These are phyloP conservation scores for Aspergillus aculeatinus DNA, from an alignment of 2,329 filamentous ascomycete species.

Conservation along the genomic window DNA sequence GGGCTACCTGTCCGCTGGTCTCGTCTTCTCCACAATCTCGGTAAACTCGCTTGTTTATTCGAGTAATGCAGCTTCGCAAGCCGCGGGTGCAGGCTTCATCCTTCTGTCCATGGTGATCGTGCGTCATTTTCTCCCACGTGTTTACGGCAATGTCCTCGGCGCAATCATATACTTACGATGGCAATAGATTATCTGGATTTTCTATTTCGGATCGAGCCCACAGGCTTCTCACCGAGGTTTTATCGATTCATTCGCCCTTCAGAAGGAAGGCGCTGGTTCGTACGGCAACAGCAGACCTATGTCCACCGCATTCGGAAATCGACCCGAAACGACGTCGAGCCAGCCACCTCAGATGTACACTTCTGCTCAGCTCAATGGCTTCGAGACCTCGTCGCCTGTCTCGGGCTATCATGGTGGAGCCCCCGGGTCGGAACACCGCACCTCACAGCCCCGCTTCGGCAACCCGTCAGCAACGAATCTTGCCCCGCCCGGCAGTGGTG, in stretches of 20 bases:
- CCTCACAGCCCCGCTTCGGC: constrained; percentile 51
- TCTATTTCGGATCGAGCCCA: constrained; percentile 94
- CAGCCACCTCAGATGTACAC: constrained; percentile 94
- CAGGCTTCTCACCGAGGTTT: constrained; percentile 83
- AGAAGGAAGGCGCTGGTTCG: constrained; percentile 71
- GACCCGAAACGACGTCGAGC: constrained; percentile 76
- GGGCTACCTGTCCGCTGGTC: constrained; percentile 77
- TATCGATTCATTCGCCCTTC: constrained; percentile 90
- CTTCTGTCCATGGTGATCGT: constrained; percentile 90
- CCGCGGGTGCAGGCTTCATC: constrained; percentile 88
- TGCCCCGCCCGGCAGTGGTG: constrained; percentile 12
- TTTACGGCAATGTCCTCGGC: background rate
- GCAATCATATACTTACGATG: constrained; percentile 8
- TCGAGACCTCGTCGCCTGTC: constrained; percentile 91
- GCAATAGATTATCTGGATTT: constrained; percentile 93
- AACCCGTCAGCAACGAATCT: constrained; percentile 26
- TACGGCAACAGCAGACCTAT: constrained; percentile 66
- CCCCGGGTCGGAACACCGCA: constrained; percentile 57
- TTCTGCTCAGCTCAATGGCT: constrained; percentile 88
- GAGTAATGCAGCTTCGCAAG: constrained; percentile 68
- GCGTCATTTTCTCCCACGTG: constrained; percentile 38
- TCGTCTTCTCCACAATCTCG: constrained; percentile 81
- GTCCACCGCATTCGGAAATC: constrained; percentile 69
- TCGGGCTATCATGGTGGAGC: constrained; percentile 62
- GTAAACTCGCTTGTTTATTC: constrained; percentile 85